phyloP scores from a whole-genome alignment of 805 yeast species.

The Priceomyces medius region DNA sequence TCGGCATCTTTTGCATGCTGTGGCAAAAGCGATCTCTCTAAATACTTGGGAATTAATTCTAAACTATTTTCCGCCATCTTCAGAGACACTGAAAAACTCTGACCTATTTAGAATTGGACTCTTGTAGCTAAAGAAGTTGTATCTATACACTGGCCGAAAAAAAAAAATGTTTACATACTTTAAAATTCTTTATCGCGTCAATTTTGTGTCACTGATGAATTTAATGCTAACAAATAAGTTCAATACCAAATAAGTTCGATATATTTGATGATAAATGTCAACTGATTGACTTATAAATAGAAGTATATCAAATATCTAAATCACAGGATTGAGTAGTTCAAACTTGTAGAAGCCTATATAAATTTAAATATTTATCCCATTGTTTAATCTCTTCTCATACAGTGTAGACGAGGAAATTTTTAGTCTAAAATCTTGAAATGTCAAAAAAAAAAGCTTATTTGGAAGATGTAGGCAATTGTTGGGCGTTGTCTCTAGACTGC shows the following conservation, averaged over 20 bases:
- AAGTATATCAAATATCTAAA: not conserved
- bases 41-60: constrained; percentile 50
- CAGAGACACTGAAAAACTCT: not conserved
- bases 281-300: not conserved
- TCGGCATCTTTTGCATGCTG: constrained; percentile 68
- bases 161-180: not conserved
- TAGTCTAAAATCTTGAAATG: not conserved
- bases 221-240: no score
- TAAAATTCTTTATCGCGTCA: not conserved
- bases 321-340: not conserved
- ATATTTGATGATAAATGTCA: not conserved
- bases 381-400: not conserved
- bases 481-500: constrained; percentile 55
- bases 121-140: not conserved
- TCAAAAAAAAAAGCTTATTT: constrained; percentile 5
- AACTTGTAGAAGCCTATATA: not conserved
- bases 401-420: not conserved
- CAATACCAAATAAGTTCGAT: not conserved
- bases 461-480: constrained; percentile 28
- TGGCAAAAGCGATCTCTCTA: constrained; percentile 66
- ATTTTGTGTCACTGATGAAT: constrained; percentile 3
- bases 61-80: constrained; percentile 36
- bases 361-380: not conserved
- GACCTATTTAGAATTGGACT: not conserved
- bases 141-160: not conserved